Base-by-base conservation (phyloP, 805 yeast species). In the Wickerhamiella galacta region DNA sequence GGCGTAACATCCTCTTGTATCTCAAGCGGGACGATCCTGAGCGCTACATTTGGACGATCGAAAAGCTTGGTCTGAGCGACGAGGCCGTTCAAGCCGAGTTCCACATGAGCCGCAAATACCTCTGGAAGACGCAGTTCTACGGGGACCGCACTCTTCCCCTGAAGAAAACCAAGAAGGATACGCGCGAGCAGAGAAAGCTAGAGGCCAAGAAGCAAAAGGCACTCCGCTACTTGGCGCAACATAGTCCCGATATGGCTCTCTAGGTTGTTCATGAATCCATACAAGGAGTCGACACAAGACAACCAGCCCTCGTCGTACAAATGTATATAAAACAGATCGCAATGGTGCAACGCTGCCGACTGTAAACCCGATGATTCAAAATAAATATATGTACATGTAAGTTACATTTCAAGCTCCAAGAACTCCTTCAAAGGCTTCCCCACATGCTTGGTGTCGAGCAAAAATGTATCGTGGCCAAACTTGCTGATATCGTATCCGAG, bases 391-490 rank as follows among this genome's bases (percentile, higher is more conserved):
- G 4, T 30, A 24, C 37, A 12, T 18, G 23, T 16, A 38, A 22
- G 9, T 29, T 20, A 19, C 30, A 23, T n/a, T n/a, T n/a, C n/a
- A n/a, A n/a, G n/a, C 30, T 59, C 64, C 41, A 83, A 58, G 49
- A 83, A 83, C 35, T 54, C 46, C 44, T 68, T 66, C 16, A 85
- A 72, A 5, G 85, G 87, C 2, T 64, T 68, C 7, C 95, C 95
- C 33, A 83, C 73, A 47, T 81, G 71, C 41, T 76, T 76, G 38
- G 78, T 59, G 40, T 81, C 83, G 36, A 85, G 58, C 40, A 85
- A 58, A 52, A 85, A 85, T 0, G 95, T 83, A 52, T 85, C 95
- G 47, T 85, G 95, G 6, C 95, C 95, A 53, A 70, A 85, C 47
- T 75, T 65, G 51, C 92, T 76, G 21, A 77, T 63, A 31, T 79